Evolutionary conservation across 176 grass and related monocot genomes (phyloP).

Genomic region (Triticum aestivum): IWGSC_CS_RefSeq_v2.1 NC_057812.1:735750378-735750877

Average conservation of each 20-base stretch:
- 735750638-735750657: not conserved
- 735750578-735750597: no score
- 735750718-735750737: constrained; percentile 38
- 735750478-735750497: no score
- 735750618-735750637: not conserved
- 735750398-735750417: no score
- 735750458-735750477: no score
- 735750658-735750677: not conserved
- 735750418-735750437: no score
- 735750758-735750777: not conserved
- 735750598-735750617: not conserved
- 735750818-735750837: not conserved
- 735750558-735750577: not conserved
- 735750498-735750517: no score
- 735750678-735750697: not conserved
- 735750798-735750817: not conserved
- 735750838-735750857: not conserved
- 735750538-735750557: no score
- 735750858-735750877: constrained; percentile 46
- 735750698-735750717: constrained; percentile 18
- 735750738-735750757: constrained; percentile 29
- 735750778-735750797: not conserved
- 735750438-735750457: no score
- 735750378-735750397: no score
- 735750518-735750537: no score